Percentiles rank a stretch among this genome's conserved stretches.
Evolutionary conservation across 2,329 filamentous ascomycete species (phyloP).

Genomic region (Fusarium sp.): DNA sequence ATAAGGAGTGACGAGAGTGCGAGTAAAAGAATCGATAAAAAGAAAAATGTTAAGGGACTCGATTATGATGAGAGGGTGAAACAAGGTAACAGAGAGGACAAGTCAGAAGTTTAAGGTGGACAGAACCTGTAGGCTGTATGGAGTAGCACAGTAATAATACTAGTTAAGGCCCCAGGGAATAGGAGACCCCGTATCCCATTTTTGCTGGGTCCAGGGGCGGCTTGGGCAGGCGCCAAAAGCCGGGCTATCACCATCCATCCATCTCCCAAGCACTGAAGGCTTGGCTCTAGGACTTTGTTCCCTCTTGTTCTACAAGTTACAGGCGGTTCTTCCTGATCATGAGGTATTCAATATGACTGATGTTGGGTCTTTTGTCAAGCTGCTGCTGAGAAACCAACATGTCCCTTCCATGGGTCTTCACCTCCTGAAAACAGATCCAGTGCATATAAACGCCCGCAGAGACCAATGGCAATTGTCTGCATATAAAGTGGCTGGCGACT

Average conservation of each 20-base stretch:
- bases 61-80: conserved; percentile 40
- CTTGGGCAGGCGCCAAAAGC: conserved; percentile 37
- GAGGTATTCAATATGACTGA: conserved; percentile 13
- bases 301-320: background rate
- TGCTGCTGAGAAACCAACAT: background rate
- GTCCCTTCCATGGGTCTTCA: background rate
- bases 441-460: background rate
- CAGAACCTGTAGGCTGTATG: background rate
- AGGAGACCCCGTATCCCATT: conserved; percentile 40
- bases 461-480: conserved; percentile 14
- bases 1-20: conserved; percentile 21
- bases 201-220: conserved; percentile 46
- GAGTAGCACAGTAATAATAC: conserved; percentile 37
- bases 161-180: conserved; percentile 25
- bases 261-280: conserved; percentile 11
- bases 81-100: conserved; percentile 46
- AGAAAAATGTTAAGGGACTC: conserved; percentile 16
- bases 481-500: conserved; percentile 15
- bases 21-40: conserved; percentile 11
- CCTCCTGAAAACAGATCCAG: background rate
- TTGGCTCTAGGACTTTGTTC: conserved; percentile 21
- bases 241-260: conserved; percentile 25
- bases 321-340: conserved; percentile 19
- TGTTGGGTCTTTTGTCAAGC: background rate
- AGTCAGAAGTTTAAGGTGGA: conserved; percentile 37